Base-by-base conservation (phyloP, 192 early-diverging fungal genomes). In the Coemansia sp. region DNA sequence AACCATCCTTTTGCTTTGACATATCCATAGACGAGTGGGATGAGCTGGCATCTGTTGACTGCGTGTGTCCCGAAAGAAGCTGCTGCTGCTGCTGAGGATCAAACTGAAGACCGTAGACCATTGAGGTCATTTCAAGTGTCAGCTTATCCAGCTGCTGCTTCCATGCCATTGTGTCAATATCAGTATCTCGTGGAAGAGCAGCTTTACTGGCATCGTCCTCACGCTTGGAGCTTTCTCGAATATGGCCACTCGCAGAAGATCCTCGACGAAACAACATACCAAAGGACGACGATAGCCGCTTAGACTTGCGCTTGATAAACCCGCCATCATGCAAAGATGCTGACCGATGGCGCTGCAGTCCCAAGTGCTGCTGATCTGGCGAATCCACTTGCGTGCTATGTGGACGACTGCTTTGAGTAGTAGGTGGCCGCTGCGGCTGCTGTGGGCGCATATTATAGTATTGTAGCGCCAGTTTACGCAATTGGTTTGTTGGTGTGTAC, bases 231-330 rank as follows among this genome's bases (percentile, higher is more conserved):
- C 10, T 36, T 2, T 18, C 20, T 11, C 26, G 20, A 1, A 28
- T n/a, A 18, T 38, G 39, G 1, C 46, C 54, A 12, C 48, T 52
- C 14, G 44, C 38, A 3, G 32, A 15, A 0, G 58, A 63, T 9
- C 53, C 55, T 11, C 72, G 61, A 9, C 66, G 51, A 23, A 69
- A 50, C 37, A 69, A 38, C 28, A 51, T 48, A 6, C 66, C 58
- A 23, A 75, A 51, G 7, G 72, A 61, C 20, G 49, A 21, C 0
- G 72, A 69, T 3, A 69, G 36, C 26, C 62, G 60, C 49, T 64
- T 75, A 10, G 72, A 75, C n/a, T 49, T 49, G 31, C 72, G 72
- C 12, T 55, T 51, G 30, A 69, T 9, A 53, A 69, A 40, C 31
- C 47, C 42, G 3, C 58, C 59, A 2, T 65, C 73, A 34, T 61